A percentile compares a stretch with the other conserved stretches of the same genome.
phyloP scores from a whole-genome alignment of 345 rosid genomes.

The Dipteronia dyeriana region DNA sequence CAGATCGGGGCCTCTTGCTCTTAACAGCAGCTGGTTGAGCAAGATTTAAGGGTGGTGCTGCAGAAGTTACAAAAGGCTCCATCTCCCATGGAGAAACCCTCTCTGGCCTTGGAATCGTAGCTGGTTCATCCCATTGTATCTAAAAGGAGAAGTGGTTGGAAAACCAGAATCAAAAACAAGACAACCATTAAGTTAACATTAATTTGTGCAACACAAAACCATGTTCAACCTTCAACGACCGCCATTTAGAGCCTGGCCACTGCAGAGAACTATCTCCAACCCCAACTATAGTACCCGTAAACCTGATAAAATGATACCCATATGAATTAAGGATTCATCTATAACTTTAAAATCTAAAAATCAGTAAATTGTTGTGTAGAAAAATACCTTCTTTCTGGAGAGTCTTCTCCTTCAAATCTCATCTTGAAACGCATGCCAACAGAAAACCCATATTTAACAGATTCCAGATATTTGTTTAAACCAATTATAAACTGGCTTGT shows the following conservation, averaged over 20 bases:
- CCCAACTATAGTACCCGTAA: slow-evolving; percentile 71
- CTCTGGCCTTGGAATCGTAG: slow-evolving; percentile 65
- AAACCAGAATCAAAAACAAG: slow-evolving; percentile 29
- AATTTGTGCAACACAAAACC: slow-evolving; percentile 16
- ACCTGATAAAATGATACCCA: slow-evolving; percentile 40
- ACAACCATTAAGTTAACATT: slow-evolving; percentile 10
- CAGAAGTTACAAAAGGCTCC: slow-evolving; percentile 55
- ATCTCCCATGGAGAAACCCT: slow-evolving; percentile 87
- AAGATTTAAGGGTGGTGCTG: slow-evolving; percentile 33
- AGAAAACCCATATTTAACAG: slow-evolving; percentile 44
- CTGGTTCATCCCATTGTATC: slow-evolving; percentile 86
- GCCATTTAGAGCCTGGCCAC: slow-evolving; percentile 75
- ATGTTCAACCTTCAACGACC: slow-evolving; percentile 61
- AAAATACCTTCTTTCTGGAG: slow-evolving; percentile 66
- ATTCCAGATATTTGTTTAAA: slow-evolving; percentile 56
- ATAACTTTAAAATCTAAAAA: neutral
- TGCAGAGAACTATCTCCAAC: slow-evolving; percentile 57
- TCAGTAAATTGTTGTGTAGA: neutral
- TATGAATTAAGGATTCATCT: neutral
- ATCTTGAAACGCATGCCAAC: slow-evolving; percentile 74
- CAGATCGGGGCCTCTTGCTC: slow-evolving; percentile 60
- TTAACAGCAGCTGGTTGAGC: slow-evolving; percentile 48
- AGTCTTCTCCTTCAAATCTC: slow-evolving; percentile 84
- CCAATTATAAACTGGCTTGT: slow-evolving; percentile 66
- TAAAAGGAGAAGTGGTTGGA: slow-evolving; percentile 23